phyloP scores from a whole-genome alignment of 2,329 filamentous ascomycete genomes.

The Colletotrichum paranaense region DNA sequence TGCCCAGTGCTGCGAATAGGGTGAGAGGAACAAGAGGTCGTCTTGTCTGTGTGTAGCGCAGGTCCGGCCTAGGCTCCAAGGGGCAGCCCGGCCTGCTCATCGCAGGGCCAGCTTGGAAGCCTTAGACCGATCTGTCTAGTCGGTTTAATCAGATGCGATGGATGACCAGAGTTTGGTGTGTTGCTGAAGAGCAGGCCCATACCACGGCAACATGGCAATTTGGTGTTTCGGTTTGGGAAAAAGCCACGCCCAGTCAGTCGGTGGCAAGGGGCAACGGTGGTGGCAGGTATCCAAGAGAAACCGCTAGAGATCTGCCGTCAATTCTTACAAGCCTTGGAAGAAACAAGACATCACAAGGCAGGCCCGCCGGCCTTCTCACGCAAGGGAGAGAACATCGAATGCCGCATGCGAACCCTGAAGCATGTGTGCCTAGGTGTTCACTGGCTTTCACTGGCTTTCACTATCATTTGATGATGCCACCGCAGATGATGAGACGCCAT shows the following conservation, averaged over 20 bases:
- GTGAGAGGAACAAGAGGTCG: constrained; percentile 9
- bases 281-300: constrained; percentile 3
- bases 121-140: constrained; percentile 19
- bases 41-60: constrained; percentile 28
- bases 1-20: constrained; percentile 26
- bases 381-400: constrained; percentile 14
- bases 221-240: constrained; percentile 1
- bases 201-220: not conserved
- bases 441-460: not conserved
- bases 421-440: not conserved
- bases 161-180: constrained; percentile 13
- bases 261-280: constrained; percentile 10
- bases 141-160: constrained; percentile 12
- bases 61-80: constrained; percentile 25
- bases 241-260: constrained; percentile 9
- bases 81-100: constrained; percentile 29
- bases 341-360: constrained; percentile 14
- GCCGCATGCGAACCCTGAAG: constrained; percentile 13
- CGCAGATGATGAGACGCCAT: constrained; percentile 6
- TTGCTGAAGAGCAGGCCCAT: constrained; percentile 8
- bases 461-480: not conserved
- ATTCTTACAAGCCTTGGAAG: not conserved
- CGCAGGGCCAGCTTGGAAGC: constrained; percentile 5
- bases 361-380: constrained; percentile 4
- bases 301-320: not conserved